Evolutionary conservation across 176 grass and related monocot species (phyloP), one percentile per base, ranked within the genome.

Genomic region (Triticum turgidum): DNA sequence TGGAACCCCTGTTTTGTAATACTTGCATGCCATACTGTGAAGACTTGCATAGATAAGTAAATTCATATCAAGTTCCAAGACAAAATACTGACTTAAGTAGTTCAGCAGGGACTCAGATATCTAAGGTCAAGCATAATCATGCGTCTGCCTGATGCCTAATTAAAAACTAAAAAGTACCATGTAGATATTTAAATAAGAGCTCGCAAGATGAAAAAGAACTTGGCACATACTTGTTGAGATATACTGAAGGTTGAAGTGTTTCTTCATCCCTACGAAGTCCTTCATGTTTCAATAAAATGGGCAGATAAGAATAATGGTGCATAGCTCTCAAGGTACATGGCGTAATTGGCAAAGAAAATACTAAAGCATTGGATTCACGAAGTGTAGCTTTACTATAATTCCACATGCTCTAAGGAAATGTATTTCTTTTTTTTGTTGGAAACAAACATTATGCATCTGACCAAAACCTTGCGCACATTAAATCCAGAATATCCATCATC

Each of bases 211-310:
- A 45, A 52, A 83, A 74, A 14, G n/a, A 89, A 84, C 61, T 29
- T 61, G 58, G 81, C 32, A 76, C 93, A 88, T 91, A 99, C 97
- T 99, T 99, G 87, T 99, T 99, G 41, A 99, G 81, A 96, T 99
- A 99, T 78, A 86, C 80, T 6, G 89, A 96, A 77, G 97, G 97
- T 62, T 96, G 90, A 89, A 99, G 94, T 79, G 97, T 96, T 86
- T 90, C 88, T 89, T 99, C 97, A 62, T 99, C 90, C 89, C 97
- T 99, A 65, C 84, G 78, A 78, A 96, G 83, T 77, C 97, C 97
- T 99, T 91, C 75, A 94, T 78, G 21, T 90, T 90, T 84, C 61
- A 94, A 65, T 32, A 42, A 92, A 87, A 92, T 52, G 41, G 56
- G 69, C 82, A 29, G 17, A 78, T 89, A 85, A 83, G 54, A 86